A percentile compares a stretch with the other conserved stretches of the same genome.
Evolutionary conservation across 2,329 filamentous ascomycete species (phyloP).

Genomic region (Sphaerostilbella broomeana): DNA sequence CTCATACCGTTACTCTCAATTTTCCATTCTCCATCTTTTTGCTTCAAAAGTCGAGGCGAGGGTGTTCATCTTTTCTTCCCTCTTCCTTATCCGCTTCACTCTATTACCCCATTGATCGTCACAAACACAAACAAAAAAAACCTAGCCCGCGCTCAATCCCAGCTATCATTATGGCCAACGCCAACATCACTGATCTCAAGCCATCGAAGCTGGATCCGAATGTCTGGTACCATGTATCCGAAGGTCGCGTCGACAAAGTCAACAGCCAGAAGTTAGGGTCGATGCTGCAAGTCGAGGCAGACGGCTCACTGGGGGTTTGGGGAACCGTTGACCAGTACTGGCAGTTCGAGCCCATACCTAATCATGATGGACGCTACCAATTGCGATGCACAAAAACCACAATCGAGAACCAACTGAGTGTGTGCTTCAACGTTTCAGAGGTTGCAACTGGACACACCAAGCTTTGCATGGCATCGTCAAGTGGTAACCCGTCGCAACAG

Average conservation of each 20-base stretch:
- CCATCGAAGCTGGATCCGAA: slow-evolving; percentile 28
- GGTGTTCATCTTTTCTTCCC: no score
- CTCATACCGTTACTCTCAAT: no score
- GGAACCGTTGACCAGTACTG: slow-evolving; percentile 16
- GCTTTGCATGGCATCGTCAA: slow-evolving; percentile 23
- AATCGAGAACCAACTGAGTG: slow-evolving; percentile 24
- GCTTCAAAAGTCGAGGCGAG: no score
- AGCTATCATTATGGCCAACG: neutral
- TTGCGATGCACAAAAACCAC: slow-evolving; percentile 24
- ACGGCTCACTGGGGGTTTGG: slow-evolving; percentile 20
- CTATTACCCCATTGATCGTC: no score
- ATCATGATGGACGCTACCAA: slow-evolving; percentile 25
- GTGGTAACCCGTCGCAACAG: slow-evolving; percentile 24
- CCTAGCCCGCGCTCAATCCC: neutral
- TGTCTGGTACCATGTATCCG: slow-evolving; percentile 30
- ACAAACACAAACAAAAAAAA: no score
- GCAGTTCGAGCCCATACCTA: slow-evolving; percentile 25
- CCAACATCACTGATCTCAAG: slow-evolving; percentile 14
- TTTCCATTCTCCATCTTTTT: no score
- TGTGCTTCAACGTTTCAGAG: slow-evolving; percentile 23
- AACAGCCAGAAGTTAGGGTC: slow-evolving; percentile 16
- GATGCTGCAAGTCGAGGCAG: slow-evolving; percentile 17
- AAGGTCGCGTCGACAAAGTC: slow-evolving; percentile 27
- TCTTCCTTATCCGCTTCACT: no score
- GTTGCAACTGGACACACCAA: slow-evolving; percentile 21